Evolutionary conservation across 176 grass and related monocot genomes (phyloP).

Genomic region (Musa schizocarpa): DNA sequence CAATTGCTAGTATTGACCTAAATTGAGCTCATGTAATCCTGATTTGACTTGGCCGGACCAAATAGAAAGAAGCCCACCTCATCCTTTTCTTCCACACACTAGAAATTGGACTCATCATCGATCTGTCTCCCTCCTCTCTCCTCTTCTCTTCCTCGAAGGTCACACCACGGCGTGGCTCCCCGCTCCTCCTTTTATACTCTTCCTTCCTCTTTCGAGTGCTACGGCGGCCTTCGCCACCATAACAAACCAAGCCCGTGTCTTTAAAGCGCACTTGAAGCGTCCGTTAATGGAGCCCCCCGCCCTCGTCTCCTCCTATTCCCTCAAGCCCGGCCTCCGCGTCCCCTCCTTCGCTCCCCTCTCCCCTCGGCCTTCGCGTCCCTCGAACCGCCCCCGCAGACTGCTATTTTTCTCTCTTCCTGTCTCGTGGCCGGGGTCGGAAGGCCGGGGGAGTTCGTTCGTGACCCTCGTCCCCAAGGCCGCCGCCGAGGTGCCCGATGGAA

Average conservation of each 20-base stretch:
- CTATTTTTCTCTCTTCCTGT: conserved; percentile 14
- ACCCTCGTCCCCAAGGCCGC: conserved; percentile 28
- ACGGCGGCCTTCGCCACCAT: conserved; percentile 2
- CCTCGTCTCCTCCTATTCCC: conserved; percentile 41
- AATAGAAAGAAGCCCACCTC: neutral
- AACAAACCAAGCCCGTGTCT: neutral
- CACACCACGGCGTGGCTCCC: no score
- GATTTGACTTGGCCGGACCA: neutral
- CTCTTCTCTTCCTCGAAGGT: no score
- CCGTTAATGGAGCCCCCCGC: conserved; percentile 56
- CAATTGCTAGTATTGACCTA: neutral
- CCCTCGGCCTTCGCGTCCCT: neutral
- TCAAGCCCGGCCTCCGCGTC: conserved; percentile 19
- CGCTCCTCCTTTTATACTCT: no score
- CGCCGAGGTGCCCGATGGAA: conserved; percentile 27
- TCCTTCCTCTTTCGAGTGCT: neutral
- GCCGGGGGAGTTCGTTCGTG: neutral
- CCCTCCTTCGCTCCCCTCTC: conserved; percentile 2
- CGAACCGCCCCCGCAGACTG: neutral
- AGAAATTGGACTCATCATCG: neutral
- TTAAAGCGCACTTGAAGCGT: neutral
- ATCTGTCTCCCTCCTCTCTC: neutral
- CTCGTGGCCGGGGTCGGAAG: conserved; percentile 4
- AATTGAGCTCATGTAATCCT: neutral
- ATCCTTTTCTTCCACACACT: neutral